Base-by-base conservation (phyloP, 768 basidiomycete species). In the Ramaria sp. region DNA sequence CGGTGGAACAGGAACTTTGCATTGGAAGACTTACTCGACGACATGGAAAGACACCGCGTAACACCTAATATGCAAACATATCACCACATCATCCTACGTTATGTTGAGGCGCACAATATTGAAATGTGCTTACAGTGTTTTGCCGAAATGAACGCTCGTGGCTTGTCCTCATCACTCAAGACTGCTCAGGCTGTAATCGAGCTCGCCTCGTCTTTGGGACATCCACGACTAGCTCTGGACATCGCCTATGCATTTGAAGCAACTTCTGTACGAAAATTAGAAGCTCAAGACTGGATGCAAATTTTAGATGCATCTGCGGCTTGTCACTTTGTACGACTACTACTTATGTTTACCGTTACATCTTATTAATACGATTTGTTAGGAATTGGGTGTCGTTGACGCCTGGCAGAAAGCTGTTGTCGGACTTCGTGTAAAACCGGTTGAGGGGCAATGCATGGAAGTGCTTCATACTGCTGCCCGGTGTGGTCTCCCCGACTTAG, bases 401-500 rank as follows among this genome's bases (percentile, higher is more conserved):
- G 80, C 79, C 45, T 93, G 89, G 90, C 63, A 77, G 10, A 75
- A 75, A 33, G 71, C 80, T 31, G 78, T 84, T 1, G 67, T 78
- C 17, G 72, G 75, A 13, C 67, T 80, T 20, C 71, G 73, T 51
- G 63, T 86, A 45, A 70, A 72, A 3, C 88, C 86, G 0, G 84
- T 88, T 61, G 89, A 93, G 71, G 90, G 91, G 0, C 67, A 84
- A 27, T 83, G 84, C 61, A 62, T 84, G 15, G 74, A 78, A 22
- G 80, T 91, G 22, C 78, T 93, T 39, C 75, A 86, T 60, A 81
- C 85, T 1, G 87, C 87, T 15, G 87, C 78, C 43, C 82, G 89
- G 10, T 74, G 79, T 59, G 89, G 87, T n/a, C 71, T 81, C 34
- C 78, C 86, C 5, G 78, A 81, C 47, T 74, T 93, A 0, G 89